Evolutionary conservation across 23 red algal genomes (phyloP), one percentile per base, ranked within the genome.

Genomic region (Porphyridium purpureum): DNA sequence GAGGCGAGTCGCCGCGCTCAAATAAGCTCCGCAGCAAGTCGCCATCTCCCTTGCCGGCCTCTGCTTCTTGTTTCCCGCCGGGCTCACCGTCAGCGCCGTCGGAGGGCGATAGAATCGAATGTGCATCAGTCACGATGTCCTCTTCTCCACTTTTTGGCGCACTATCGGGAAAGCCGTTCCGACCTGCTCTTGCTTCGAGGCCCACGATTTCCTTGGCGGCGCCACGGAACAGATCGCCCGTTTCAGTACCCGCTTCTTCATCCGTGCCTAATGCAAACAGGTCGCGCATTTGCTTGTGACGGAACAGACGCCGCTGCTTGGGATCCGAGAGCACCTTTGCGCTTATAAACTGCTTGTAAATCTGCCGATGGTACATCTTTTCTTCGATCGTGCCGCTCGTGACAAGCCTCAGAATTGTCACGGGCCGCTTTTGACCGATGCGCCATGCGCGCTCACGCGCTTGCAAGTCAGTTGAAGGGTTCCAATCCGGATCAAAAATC

Each of bases 301-400:
- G 80, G 59, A 98, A 98, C 31, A 98, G 81, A 2, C 90, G 56
- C 4, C 75, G 62, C 59, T 98, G 79, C 27, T 73, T 70, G 2
- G 90, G 73, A 65, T 98, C 90, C 40, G 34, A 69, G 3, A 98
- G 67, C 24, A 98, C 90, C 54, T 98, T 98, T 50, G 80, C 76
- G 6, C 75, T 70, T 15, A 98, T 44, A 56, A 98, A 82, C 25
- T 70, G 57, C 35, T 98, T 98, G 64, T 72, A 98, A 32, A 98
- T 86, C 72, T 98, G 90, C 31, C 90, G 52, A 41, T 98, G 90
- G 52, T 81, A 80, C n/a, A 98, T 98, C 47, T 98, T 98, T 52
- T 98, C 90, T 31, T 98, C 90, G 27, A 98, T 98, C 2, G 90
- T 98, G 42, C 90, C 90, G 27, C 58, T 54, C 29, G 90, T 98